phyloP scores from a whole-genome alignment of 2,329 filamentous ascomycete genomes.

The Ophiocordyceps australis region DNA sequence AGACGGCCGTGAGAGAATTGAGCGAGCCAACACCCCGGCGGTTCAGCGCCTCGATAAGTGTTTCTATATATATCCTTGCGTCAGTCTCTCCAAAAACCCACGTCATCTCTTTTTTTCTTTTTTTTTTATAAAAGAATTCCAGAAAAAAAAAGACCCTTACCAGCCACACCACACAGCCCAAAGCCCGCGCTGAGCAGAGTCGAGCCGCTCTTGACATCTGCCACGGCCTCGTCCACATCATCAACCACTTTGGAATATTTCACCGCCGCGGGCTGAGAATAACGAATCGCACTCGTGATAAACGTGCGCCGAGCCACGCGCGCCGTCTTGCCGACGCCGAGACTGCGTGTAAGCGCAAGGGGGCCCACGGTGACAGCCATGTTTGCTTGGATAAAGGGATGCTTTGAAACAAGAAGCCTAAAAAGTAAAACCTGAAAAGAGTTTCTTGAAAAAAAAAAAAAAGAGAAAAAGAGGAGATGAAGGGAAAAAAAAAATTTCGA shows the following conservation, averaged over 20 bases:
- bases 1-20: conserved; percentile 55
- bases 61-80: conserved; percentile 42
- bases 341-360: not conserved
- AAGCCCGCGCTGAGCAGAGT: conserved; percentile 63
- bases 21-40: conserved; percentile 40
- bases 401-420: too few relatives aligned
- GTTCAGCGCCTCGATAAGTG: conserved; percentile 51
- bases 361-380: not conserved
- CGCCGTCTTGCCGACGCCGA: not conserved
- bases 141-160: too few relatives aligned
- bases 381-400: not conserved
- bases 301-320: not conserved
- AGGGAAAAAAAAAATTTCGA: not conserved
- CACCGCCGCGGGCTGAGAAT: conserved; percentile 6
- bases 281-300: not conserved
- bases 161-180: conserved; percentile 62
- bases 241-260: conserved; percentile 27
- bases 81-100: too few relatives aligned
- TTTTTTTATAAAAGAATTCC: too few relatives aligned
- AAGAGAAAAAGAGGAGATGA: not conserved
- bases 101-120: too few relatives aligned
- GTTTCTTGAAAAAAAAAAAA: not conserved
- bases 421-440: too few relatives aligned
- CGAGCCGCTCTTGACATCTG: conserved; percentile 51
- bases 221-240: conserved; percentile 49